Base-by-base conservation (phyloP, 805 yeast genomes). In the Metschnikowia koreensis region DNA sequence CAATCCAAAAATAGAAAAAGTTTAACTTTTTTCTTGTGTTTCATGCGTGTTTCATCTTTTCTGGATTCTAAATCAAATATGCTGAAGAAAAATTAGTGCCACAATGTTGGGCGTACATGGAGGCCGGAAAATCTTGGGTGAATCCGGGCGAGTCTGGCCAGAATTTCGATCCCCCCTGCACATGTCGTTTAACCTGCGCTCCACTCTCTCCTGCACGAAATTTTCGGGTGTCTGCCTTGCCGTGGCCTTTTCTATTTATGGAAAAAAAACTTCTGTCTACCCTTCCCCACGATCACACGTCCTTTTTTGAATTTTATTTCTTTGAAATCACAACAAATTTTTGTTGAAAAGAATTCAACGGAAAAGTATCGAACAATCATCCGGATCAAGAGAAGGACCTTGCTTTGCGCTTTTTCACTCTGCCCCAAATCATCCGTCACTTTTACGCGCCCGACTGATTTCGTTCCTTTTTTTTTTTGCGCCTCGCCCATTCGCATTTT, bases 131-230 rank as follows among this genome's bases (percentile, higher is more conserved):
- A 3, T 22, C 22, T 22, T 4, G 4, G 22, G 22, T 22, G 22
- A 22, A 22, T 22, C 22, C 22, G 34, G 34, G 34, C 34, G 39
- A 15, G 17, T n/a, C 39, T 37, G 39, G 10, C 10, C 8, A 16
- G 17, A 37, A 37, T n/a, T 37, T 37, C 17, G 2, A 8, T 37
- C 15, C 17, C 15, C 8, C 43, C 48, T 45, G 48, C 38, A 17
- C 29, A 17, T 27, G 27, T 33, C 15, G n/a, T 45, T 31, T 17
- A 13, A 16, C 28, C 22, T 31, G 44, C 39, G 49, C 38, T 31
- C 22, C 39, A 17, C 36, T 13, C 15, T 13, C 46, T 16, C 50
- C 50, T 47, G 50, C 37, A 47, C 43, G 46, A 39, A 41, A 34
- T 26, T 17, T 22, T 22, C 15, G 33, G 7, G 8, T 16, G 28